Evolutionary conservation across 257 asterid species (phyloP).

Genomic region (Phtheirospermum japonicum): DNA sequence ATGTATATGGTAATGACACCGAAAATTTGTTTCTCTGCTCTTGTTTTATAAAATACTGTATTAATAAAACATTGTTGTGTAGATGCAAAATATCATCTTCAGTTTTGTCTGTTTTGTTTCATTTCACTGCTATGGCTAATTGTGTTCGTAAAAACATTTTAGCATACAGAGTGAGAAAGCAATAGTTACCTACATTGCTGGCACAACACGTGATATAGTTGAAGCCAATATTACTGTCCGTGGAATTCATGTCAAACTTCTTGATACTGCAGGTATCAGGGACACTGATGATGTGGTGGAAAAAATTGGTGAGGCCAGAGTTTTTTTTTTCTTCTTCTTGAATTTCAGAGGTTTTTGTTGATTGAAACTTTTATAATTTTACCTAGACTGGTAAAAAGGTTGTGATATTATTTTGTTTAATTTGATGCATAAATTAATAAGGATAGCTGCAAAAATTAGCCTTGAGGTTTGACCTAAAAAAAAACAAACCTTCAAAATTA

Average conservation of each 20-base stretch:
- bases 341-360: conserved; percentile 12
- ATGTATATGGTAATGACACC: too few species aligned
- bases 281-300: conserved; percentile 82
- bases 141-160: conserved; percentile 39
- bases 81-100: too few species aligned
- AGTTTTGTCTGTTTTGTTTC: neutral
- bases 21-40: too few species aligned
- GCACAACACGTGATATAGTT: conserved; percentile 87
- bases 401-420: neutral
- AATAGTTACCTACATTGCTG: conserved; percentile 89
- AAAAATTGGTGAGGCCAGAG: conserved; percentile 56
- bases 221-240: conserved; percentile 73
- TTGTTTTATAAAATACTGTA: too few species aligned
- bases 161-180: conserved; percentile 98
- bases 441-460: too few species aligned
- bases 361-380: conserved; percentile 15
- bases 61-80: too few species aligned
- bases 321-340: neutral
- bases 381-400: too few species aligned
- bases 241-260: conserved; percentile 87
- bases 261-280: conserved; percentile 94
- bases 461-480: too few species aligned
- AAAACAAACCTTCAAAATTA: too few species aligned
- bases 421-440: neutral
- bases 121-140: conserved; percentile 36